phyloP scores from a whole-genome alignment of 768 basidiomycete genomes.

The Solioccasus polychromus region DNA sequence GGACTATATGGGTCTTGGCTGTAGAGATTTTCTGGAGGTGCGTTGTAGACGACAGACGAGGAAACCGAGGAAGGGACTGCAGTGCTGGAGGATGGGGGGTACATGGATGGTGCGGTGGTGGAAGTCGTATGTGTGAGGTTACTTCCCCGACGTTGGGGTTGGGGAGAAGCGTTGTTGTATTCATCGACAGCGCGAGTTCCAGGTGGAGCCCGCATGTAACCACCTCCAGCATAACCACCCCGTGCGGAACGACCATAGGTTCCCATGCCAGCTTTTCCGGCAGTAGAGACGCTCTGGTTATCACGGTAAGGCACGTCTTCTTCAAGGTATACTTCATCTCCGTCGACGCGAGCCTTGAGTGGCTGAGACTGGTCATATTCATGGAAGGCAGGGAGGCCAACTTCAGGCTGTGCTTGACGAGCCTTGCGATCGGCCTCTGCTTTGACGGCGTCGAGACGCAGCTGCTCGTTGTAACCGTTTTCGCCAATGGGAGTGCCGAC shows the following conservation, averaged over 20 bases:
- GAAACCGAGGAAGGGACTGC: slow-evolving; percentile 14
- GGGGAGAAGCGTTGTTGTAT: slow-evolving; percentile 55
- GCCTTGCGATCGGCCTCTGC: slow-evolving; percentile 85
- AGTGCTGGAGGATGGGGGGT: slow-evolving; percentile 31
- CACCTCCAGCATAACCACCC: slow-evolving; percentile 42
- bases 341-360: slow-evolving; percentile 56
- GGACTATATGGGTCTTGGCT: slow-evolving; percentile 28
- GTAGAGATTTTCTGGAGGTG: slow-evolving; percentile 19
- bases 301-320: slow-evolving; percentile 39
- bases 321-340: slow-evolving; percentile 56
- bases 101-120: slow-evolving; percentile 37
- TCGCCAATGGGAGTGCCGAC: slow-evolving; percentile 27
- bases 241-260: slow-evolving; percentile 33
- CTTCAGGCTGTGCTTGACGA: slow-evolving; percentile 53
- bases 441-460: slow-evolving; percentile 82
- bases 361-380: slow-evolving; percentile 64
- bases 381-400: slow-evolving; percentile 71
- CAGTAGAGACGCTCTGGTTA: slow-evolving; percentile 22
- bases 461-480: slow-evolving; percentile 52
- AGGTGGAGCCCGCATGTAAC: slow-evolving; percentile 61
- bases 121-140: slow-evolving; percentile 39
- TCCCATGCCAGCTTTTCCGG: slow-evolving; percentile 23
- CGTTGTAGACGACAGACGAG: slow-evolving; percentile 16
- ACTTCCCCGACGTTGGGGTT: slow-evolving; percentile 42
- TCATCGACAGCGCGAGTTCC: slow-evolving; percentile 76